Evolutionary conservation across 352 stramenopile genomes (phyloP).

Genomic region (Phytophthora citricola): DNA sequence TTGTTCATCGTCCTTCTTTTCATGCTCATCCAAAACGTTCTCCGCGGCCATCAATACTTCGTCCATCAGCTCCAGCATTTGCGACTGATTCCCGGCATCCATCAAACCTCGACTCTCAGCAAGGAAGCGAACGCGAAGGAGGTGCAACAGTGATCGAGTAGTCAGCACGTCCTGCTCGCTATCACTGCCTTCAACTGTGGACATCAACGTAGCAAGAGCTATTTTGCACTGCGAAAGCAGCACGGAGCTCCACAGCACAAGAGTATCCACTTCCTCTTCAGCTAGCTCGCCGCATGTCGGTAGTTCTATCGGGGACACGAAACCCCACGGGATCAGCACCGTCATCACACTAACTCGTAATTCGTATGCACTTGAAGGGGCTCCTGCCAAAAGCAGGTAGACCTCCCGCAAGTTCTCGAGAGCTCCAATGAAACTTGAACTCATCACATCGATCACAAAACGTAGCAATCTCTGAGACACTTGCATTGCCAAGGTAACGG

Average conservation of each 20-base stretch:
- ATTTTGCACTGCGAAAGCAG: slow-evolving; percentile 56
- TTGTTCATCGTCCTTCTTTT: slow-evolving; percentile 9
- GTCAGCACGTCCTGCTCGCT: slow-evolving; percentile 3
- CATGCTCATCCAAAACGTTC: slow-evolving; percentile 3
- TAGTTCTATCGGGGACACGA: slow-evolving; percentile 33
- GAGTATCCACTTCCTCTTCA: slow-evolving; percentile 55
- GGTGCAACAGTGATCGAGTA: slow-evolving; percentile 17
- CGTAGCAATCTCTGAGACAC: slow-evolving; percentile 48
- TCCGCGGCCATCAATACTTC: slow-evolving; percentile 18
- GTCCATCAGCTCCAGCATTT: slow-evolving; percentile 28
- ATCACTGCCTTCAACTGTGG: neutral
- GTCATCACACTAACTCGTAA: slow-evolving; percentile 36
- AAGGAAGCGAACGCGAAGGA: slow-evolving; percentile 27
- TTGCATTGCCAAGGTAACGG: slow-evolving; percentile 9
- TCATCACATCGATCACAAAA: slow-evolving; percentile 59
- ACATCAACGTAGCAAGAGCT: slow-evolving; percentile 7
- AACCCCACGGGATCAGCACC: slow-evolving; percentile 48
- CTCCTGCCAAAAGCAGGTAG: slow-evolving; percentile 20
- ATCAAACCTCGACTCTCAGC: slow-evolving; percentile 20
- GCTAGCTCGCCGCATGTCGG: slow-evolving; percentile 56
- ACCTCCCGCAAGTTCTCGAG: slow-evolving; percentile 51
- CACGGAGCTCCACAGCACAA: slow-evolving; percentile 46
- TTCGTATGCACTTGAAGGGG: neutral
- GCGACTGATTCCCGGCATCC: slow-evolving; percentile 25
- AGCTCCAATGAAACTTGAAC: slow-evolving; percentile 58